These are phyloP conservation scores for Aspergillus sp. DNA, from an alignment of 2,329 filamentous ascomycete genomes.

Conservation along the genomic window DNA sequence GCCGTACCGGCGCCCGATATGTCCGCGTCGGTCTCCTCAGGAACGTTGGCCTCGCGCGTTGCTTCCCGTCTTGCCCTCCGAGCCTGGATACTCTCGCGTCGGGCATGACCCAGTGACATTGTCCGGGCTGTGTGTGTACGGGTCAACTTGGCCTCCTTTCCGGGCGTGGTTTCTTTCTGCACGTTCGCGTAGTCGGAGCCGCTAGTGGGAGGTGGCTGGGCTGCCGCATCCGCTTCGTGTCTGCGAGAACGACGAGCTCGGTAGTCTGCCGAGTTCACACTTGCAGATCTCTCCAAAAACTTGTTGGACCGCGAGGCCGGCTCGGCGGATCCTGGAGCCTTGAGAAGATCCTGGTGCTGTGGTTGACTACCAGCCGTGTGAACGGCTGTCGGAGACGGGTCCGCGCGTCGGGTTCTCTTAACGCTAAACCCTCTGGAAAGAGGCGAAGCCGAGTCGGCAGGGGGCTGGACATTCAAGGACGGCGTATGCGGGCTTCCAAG, in stretches of 20 bases:
- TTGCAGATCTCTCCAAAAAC: slow-evolving; percentile 80
- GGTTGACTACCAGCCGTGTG: slow-evolving; percentile 63
- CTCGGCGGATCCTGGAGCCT: slow-evolving; percentile 67
- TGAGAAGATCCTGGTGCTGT: slow-evolving; percentile 76
- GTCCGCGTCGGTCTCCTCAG: slow-evolving; percentile 87
- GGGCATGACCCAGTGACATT: slow-evolving; percentile 84
- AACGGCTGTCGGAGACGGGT: slow-evolving; percentile 56
- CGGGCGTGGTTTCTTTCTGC: slow-evolving; percentile 47
- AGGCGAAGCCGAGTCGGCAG: slow-evolving; percentile 63
- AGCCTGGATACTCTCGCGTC: slow-evolving; percentile 89
- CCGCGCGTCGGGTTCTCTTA: slow-evolving; percentile 59
- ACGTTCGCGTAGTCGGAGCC: slow-evolving; percentile 69
- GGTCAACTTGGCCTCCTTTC: slow-evolving; percentile 56
- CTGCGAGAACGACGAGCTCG: slow-evolving; percentile 62
- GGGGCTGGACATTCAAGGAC: slow-evolving; percentile 77
- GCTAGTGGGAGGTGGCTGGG: slow-evolving; percentile 72
- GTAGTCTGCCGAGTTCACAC: slow-evolving; percentile 85
- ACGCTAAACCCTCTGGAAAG: slow-evolving; percentile 90
- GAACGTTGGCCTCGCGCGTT: slow-evolving; percentile 72
- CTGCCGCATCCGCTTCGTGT: slow-evolving; percentile 56
- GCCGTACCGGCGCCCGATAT: slow-evolving; percentile 58
- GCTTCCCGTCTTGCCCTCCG: slow-evolving; percentile 74
- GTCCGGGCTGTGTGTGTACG: slow-evolving; percentile 70
- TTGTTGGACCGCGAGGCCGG: slow-evolving; percentile 63
- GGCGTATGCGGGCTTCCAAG: slow-evolving; percentile 69